Evolutionary conservation across 1,284 basidiomycete genomes (phyloP).

Genomic region (Tilletia walkeri): DNA sequence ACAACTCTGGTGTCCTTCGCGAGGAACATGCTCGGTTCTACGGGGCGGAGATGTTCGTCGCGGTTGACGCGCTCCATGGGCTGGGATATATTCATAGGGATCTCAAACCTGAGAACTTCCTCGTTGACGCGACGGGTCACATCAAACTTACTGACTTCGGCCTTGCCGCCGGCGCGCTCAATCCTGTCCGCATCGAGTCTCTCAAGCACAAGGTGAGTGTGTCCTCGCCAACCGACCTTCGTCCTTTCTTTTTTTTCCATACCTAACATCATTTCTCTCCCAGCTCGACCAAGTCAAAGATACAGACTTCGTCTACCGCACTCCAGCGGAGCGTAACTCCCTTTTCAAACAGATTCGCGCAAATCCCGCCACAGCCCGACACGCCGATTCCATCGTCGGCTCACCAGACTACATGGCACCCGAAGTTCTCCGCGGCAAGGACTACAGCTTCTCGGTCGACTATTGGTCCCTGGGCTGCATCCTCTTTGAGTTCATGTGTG

Average conservation of each 20-base stretch:
- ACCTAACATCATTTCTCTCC: not conserved
- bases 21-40: slow-evolving; percentile 55
- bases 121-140: slow-evolving; percentile 91
- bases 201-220: slow-evolving; percentile 79
- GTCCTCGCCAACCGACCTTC: not conserved
- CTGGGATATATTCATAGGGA: slow-evolving; percentile 71
- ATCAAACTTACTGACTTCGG: slow-evolving; percentile 99
- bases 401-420: slow-evolving; percentile 82
- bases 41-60: slow-evolving; percentile 54
- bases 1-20: slow-evolving; percentile 59
- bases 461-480: slow-evolving; percentile 99
- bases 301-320: slow-evolving; percentile 82
- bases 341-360: slow-evolving; percentile 90
- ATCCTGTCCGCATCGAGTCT: slow-evolving; percentile 91
- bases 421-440: slow-evolving; percentile 89
- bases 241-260: not conserved
- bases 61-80: slow-evolving; percentile 52
- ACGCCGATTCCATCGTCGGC: slow-evolving; percentile 93
- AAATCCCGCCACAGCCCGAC: slow-evolving; percentile 72
- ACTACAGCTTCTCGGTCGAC: slow-evolving; percentile 93
- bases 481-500: slow-evolving; percentile 83
- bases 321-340: slow-evolving; percentile 89
- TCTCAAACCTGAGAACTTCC: slow-evolving; percentile 98
- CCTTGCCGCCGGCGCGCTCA: slow-evolving; percentile 90
- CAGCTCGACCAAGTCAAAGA: slow-evolving; percentile 96